Conservation (phyloP, 2,329 filamentous ascomycete species). For the Elsinoe ampelina region DNA sequence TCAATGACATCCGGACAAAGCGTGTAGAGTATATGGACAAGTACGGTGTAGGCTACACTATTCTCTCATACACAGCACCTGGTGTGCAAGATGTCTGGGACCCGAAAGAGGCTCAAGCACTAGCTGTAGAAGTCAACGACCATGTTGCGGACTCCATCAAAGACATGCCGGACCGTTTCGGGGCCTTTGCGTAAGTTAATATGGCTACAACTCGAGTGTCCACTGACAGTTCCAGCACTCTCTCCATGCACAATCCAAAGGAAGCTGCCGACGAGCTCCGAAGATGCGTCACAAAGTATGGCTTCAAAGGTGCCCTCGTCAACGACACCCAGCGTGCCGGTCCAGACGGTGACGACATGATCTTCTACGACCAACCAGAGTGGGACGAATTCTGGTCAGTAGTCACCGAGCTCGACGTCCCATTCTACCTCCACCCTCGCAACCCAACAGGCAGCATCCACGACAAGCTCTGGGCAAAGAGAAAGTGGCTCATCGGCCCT, state of each 20-base stretch:
- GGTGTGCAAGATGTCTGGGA: conserved; percentile 42
- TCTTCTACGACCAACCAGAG: conserved; percentile 55
- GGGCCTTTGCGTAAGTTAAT: conserved; percentile 33
- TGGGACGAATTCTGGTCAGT: conserved; percentile 56
- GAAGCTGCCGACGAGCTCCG: conserved; percentile 43
- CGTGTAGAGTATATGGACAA: conserved; percentile 36
- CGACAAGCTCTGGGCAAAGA: conserved; percentile 50
- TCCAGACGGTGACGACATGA: conserved; percentile 48
- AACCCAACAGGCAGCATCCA: conserved; percentile 39
- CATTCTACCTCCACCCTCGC: conserved; percentile 55
- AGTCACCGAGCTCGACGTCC: conserved; percentile 51
- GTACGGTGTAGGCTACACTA: conserved; percentile 39
- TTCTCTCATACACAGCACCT: conserved; percentile 41
- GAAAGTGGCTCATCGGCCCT: conserved; percentile 52
- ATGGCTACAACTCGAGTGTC: too few relatives aligned
- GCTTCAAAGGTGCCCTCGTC: conserved; percentile 29
- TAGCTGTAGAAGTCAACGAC: conserved; percentile 40
- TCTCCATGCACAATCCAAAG: conserved; percentile 42
- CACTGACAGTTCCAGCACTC: conserved; percentile 16
- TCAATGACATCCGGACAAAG: conserved; percentile 38
- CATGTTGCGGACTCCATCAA: conserved; percentile 37
- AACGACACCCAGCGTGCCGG: conserved; percentile 45
- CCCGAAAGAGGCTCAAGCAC: conserved; percentile 33
- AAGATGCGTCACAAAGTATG: conserved; percentile 44
- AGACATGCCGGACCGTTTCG: conserved; percentile 34